Evolutionary conservation across 495 filamentous ascomycete genomes (phyloP), one percentile per base, ranked within the genome.

Genomic region (Aspergillus heteromorphus): DNA sequence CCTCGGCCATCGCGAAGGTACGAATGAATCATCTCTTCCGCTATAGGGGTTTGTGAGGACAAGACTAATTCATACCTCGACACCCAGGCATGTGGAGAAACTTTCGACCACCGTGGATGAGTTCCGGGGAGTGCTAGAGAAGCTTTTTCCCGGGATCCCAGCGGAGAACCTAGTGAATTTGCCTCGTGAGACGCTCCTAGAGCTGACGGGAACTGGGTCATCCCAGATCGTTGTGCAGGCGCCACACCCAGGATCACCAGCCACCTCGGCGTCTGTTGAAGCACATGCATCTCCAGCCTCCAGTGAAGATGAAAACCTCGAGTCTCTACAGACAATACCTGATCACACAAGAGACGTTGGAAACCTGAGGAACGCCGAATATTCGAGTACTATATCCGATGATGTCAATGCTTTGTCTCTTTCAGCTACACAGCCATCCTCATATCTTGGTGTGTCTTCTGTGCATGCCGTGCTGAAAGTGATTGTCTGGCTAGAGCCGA

Each of bases 391-490:
- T 47, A 84, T 91, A 54, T 84, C 87, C 0, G 88, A 92, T 66
- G 88, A 92, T 67, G 86, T 92, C 45, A 91, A 91, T 64, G 87
- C 85, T 0, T 71, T 91, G 0, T 89, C 86, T n/a, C 77, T 92
- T 34, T 83, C 86, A 3, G 76, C 87, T 4, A 80, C 86, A 60
- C 77, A 82, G 8, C 81, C 86, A 53, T 83, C 86, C 8, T 91
- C 88, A 9, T 92, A 91, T 59, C 74, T 92, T 1, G 88, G 88
- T 6, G 83, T 87, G n/a, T 90, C 87, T 0, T 92, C 88, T 17
- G 87, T 92, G 59, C 87, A 87, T 59, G 87, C 88, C 0, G 87
- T 86, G 8, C 76, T 92, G 19, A 86, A 89, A 69, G 88, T 91
- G 48, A 91, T 92, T 68, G 79, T 89, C 55, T 87, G 84, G 73